phyloP scores from a whole-genome alignment of 257 asterid species.

The Apocynum venetum region DNA sequence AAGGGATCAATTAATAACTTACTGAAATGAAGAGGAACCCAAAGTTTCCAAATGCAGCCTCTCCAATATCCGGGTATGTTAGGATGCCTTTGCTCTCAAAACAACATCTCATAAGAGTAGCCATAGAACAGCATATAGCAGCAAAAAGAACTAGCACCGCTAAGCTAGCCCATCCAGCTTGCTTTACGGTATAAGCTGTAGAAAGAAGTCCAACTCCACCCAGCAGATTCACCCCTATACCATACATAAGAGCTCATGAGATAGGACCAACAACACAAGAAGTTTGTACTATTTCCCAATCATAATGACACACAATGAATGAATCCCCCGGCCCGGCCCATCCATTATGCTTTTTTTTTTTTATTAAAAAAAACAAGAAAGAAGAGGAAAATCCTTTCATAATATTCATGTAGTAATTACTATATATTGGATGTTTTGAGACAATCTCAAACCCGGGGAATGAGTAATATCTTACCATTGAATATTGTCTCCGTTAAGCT shows the following conservation, averaged over 20 bases:
- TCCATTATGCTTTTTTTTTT: too few relatives aligned
- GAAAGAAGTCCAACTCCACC: conserved; percentile 87
- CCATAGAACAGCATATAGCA: conserved; percentile 67
- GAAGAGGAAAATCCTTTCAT: too few relatives aligned
- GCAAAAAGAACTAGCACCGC: conserved; percentile 55
- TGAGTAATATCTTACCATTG: conserved; percentile 50
- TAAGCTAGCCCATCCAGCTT: conserved; percentile 79
- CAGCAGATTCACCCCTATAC: conserved; percentile 64
- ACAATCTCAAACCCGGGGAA: background rate
- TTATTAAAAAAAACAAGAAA: too few relatives aligned
- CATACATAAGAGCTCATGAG: background rate
- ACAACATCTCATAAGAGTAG: conserved; percentile 65
- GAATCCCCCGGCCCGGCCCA: too few relatives aligned
- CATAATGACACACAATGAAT: too few relatives aligned
- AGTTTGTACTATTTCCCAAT: background rate
- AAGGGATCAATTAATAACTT: background rate
- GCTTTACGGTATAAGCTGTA: conserved; percentile 58
- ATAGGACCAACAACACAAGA: background rate
- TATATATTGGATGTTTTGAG: too few relatives aligned
- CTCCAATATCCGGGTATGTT: conserved; percentile 77
- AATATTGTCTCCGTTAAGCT: conserved; percentile 68
- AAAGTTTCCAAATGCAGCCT: conserved; percentile 75
- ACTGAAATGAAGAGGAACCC: conserved; percentile 71
- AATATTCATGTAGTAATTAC: too few relatives aligned
- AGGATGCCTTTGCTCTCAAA: conserved; percentile 69